Evolutionary conservation across 1,284 basidiomycete genomes (phyloP).

Genomic region (Polyporus tsugae): DNA sequence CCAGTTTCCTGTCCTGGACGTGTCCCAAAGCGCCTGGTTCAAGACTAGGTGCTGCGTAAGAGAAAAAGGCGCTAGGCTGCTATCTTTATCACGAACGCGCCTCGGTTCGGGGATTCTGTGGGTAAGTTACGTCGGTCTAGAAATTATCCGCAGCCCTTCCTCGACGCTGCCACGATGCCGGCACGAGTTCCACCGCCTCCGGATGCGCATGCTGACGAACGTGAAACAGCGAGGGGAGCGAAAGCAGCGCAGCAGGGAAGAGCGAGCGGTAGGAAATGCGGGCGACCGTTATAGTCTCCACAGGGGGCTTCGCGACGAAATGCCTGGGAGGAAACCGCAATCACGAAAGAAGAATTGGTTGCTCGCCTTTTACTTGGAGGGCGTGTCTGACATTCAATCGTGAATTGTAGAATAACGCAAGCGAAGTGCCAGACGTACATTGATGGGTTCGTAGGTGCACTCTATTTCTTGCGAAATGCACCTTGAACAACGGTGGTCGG

Average conservation of each 20-base stretch:
- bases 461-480: constrained; percentile 78
- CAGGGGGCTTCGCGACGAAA: neutral
- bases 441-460: constrained; percentile 81
- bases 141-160: neutral
- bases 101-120: too few species aligned
- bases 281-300: neutral
- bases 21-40: too few species aligned
- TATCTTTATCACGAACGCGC: neutral
- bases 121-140: neutral
- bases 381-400: constrained; percentile 60
- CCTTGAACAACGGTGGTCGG: constrained; percentile 78
- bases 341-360: constrained; percentile 66
- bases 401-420: neutral
- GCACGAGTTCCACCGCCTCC: neutral
- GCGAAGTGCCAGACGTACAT: constrained; percentile 50
- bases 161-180: too few species aligned
- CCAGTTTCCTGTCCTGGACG: too few species aligned
- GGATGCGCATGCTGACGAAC: neutral
- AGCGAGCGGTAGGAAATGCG: too few species aligned
- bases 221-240: neutral
- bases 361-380: constrained; percentile 86
- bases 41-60: neutral
- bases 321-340: constrained; percentile 40
- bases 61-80: neutral
- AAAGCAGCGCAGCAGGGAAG: neutral